These are phyloP conservation scores for Diaporthe sp. DNA, from an alignment of 2,329 filamentous ascomycete genomes.

Conservation along the genomic window DNA sequence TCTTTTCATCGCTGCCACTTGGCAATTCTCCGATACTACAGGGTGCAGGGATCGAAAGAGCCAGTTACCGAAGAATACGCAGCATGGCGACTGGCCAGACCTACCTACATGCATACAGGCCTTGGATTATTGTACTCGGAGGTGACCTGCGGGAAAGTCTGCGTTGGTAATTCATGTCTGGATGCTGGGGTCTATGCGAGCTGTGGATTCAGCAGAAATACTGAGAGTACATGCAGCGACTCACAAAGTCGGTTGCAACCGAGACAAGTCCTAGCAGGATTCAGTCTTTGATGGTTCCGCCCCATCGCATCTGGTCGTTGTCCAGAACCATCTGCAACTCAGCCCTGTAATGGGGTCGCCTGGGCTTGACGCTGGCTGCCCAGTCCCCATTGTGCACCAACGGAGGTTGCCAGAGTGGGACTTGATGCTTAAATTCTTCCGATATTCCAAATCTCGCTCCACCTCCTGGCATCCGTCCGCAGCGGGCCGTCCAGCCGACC, in stretches of 20 bases:
- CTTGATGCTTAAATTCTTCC: slow-evolving; percentile 10
- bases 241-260: neutral
- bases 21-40: neutral
- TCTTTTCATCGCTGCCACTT: slow-evolving; percentile 2
- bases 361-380: neutral
- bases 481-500: slow-evolving; percentile 75
- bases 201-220: neutral
- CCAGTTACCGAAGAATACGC: neutral
- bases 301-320: neutral
- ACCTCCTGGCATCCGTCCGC: slow-evolving; percentile 68
- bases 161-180: neutral
- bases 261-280: neutral
- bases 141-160: neutral
- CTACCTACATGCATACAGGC: neutral
- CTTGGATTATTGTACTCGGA: neutral
- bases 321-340: neutral
- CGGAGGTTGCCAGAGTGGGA: slow-evolving; percentile 27
- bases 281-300: neutral
- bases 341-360: neutral
- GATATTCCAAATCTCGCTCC: slow-evolving; percentile 76
- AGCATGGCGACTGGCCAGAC: neutral
- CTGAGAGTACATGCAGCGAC: neutral
- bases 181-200: neutral
- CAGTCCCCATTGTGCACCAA: neutral
- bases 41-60: neutral